These are phyloP conservation scores for Solanum pinnatisectum DNA, from an alignment of 257 asterid genomes.

Conservation along the genomic window DNA sequence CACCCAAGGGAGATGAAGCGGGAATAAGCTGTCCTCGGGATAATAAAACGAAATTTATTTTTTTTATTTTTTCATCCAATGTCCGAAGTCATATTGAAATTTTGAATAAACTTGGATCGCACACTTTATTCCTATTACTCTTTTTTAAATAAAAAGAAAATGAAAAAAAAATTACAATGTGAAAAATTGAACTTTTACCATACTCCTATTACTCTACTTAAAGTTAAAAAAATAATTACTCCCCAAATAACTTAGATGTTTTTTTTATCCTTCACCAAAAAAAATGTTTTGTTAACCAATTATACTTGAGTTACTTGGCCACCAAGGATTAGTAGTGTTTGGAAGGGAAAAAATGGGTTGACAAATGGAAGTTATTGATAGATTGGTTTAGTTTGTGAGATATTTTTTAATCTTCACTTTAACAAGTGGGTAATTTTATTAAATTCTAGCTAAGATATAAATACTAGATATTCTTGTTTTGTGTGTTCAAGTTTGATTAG, in stretches of 20 bases:
- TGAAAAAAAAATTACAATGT: too few relatives aligned
- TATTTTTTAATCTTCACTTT: neutral
- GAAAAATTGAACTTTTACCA: too few relatives aligned
- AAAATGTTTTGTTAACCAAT: neutral
- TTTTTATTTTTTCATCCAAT: fast-evolving
- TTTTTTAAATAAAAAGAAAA: too few relatives aligned
- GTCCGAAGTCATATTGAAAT: too few relatives aligned
- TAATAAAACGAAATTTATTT: neutral
- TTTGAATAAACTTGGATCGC: too few relatives aligned
- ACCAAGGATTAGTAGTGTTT: neutral
- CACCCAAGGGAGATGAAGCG: neutral
- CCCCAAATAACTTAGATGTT: neutral
- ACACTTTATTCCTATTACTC: too few relatives aligned
- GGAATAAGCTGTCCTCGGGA: neutral
- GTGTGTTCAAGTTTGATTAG: too few relatives aligned
- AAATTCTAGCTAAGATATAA: neutral
- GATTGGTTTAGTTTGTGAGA: neutral
- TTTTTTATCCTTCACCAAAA: neutral
- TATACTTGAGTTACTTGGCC: neutral
- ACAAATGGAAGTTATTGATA: neutral
- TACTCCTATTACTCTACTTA: neutral
- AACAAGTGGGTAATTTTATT: neutral
- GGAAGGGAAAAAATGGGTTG: neutral
- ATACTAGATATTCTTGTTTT: too few relatives aligned
- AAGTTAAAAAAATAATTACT: too few relatives aligned